Evolutionary conservation across 2,329 filamentous ascomycete genomes (phyloP).

Genomic region (Nemania abortiva): DNA sequence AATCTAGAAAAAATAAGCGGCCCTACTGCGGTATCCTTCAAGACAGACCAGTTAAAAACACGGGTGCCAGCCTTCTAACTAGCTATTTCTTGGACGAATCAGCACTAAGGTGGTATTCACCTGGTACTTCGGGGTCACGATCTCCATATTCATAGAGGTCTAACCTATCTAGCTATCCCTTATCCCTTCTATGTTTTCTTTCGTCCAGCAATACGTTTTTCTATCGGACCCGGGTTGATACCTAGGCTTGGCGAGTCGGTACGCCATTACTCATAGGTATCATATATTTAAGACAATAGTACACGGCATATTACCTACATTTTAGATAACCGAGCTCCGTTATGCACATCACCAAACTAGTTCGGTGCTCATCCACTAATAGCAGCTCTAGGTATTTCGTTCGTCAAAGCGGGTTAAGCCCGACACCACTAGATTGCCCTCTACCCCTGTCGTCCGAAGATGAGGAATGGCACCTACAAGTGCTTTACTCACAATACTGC

Average conservation of each 20-base stretch:
- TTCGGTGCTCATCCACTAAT: constrained; percentile 13
- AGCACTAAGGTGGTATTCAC: constrained; percentile 1
- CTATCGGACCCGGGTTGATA: constrained; percentile 6
- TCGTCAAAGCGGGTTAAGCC: constrained; percentile 28
- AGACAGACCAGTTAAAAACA: constrained; percentile 14
- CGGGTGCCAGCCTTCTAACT: constrained; percentile 4
- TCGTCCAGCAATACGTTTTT: neutral
- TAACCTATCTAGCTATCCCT: neutral
- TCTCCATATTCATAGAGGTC: neutral
- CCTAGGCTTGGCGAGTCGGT: constrained; percentile 17
- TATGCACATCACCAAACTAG: constrained; percentile 15
- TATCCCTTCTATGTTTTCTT: neutral
- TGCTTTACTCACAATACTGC: constrained; percentile 13
- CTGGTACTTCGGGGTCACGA: neutral
- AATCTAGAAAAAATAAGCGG: constrained; percentile 11
- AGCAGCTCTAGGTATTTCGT: constrained; percentile 6
- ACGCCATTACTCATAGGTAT: neutral
- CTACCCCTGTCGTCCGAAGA: constrained; percentile 26
- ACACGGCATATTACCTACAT: constrained; percentile 31
- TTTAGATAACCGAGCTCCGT: constrained; percentile 28
- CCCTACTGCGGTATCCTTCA: constrained; percentile 11
- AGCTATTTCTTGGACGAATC: constrained; percentile 1
- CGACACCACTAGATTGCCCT: constrained; percentile 23
- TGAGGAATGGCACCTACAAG: constrained; percentile 29
- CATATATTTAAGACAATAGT: constrained; percentile 22